Conservation (phyloP, 148 eudicot genomes). For the Selenicereus undatus region DNA sequence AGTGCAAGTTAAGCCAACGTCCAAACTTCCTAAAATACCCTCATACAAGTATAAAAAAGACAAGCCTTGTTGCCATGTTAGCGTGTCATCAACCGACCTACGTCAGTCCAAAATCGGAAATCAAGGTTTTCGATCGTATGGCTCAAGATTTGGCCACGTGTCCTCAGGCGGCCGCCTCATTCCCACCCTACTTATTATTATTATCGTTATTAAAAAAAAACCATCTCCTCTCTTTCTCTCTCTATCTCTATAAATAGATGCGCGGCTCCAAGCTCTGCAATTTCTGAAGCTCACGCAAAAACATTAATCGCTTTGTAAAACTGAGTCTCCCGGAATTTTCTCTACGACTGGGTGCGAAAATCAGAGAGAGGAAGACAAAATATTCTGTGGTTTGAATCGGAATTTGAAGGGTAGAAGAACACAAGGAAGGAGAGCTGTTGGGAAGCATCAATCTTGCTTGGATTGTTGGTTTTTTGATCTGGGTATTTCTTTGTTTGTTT, state of each 20-base stretch:
- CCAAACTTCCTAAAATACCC: not conserved
- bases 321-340: not conserved
- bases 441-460: not conserved
- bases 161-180: conserved; percentile 14
- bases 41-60: not conserved
- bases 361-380: not conserved
- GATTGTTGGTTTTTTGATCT: not conserved
- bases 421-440: not conserved
- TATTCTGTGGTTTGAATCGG: not conserved
- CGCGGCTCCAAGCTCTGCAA: not conserved
- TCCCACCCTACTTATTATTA: not conserved
- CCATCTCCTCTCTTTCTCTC: not conserved
- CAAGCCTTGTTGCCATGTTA: not conserved
- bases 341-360: not conserved
- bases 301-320: not conserved
- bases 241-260: conserved; percentile 1
- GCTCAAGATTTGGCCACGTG: conserved; percentile 7
- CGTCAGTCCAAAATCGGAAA: not conserved
- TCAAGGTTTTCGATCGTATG: not conserved
- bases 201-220: not conserved
- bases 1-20: conserved; percentile 12
- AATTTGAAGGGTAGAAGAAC: not conserved
- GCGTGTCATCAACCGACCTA: not conserved
- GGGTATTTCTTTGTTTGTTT: not conserved
- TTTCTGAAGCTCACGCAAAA: not conserved